Evolutionary conservation across 805 yeast species (phyloP).

Genomic region (Wickerhamomyces rabaulensis): DNA sequence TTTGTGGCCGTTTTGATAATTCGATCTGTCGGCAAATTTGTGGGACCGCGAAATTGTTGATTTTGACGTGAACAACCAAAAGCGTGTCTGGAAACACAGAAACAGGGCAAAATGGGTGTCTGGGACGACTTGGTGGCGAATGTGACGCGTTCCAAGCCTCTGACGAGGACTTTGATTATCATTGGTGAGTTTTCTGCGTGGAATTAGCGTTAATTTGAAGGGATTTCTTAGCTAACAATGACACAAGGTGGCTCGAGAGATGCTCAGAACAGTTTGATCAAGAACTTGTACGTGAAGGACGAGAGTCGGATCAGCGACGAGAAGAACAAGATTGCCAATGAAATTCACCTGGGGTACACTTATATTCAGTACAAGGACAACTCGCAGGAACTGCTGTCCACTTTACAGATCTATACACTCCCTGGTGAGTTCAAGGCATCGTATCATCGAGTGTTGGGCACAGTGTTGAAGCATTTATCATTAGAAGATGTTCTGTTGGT

Average conservation of each 20-base stretch:
- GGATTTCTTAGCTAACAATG: constrained; percentile 2
- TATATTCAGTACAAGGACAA: constrained; percentile 15
- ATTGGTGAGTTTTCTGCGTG: constrained; percentile 8
- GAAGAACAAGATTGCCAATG: constrained; percentile 8
- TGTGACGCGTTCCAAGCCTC: neutral
- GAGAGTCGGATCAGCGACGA: constrained; percentile 5
- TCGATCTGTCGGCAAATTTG: neutral
- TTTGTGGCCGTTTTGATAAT: too few species aligned
- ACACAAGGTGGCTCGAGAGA: constrained; percentile 13
- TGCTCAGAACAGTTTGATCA: constrained; percentile 11
- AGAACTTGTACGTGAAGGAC: constrained; percentile 5
- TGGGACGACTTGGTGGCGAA: constrained; percentile 14
- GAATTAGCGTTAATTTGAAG: too few species aligned
- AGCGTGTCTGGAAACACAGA: too few species aligned
- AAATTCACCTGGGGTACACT: constrained; percentile 16
- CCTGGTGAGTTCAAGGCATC: constrained; percentile 1
- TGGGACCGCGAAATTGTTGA: neutral
- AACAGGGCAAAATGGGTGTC: constrained; percentile 9
- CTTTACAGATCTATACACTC: constrained; percentile 15
- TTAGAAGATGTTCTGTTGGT: constrained; percentile 8
- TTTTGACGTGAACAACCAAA: neutral
- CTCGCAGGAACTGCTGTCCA: constrained; percentile 11
- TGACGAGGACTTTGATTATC: constrained; percentile 3
- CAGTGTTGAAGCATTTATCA: neutral
- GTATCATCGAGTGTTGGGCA: neutral